phyloP scores from a whole-genome alignment of 2,329 filamentous ascomycete species.

The Paecilomyces sp. region DNA sequence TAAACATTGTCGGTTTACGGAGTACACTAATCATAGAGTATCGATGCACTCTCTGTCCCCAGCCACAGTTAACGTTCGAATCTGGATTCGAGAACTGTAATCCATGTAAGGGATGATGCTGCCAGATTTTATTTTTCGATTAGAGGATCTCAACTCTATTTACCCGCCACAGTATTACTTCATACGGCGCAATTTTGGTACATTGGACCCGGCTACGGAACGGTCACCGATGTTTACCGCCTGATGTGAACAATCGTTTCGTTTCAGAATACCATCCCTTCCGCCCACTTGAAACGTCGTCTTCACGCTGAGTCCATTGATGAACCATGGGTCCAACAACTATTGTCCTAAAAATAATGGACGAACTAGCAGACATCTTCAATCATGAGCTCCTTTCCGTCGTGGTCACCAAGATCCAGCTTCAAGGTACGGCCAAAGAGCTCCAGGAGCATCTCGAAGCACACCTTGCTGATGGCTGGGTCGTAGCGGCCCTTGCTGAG shows the following conservation, averaged over 20 bases:
- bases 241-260: neutral
- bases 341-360: neutral
- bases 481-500: slow-evolving; percentile 91
- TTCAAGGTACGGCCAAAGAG: slow-evolving; percentile 73
- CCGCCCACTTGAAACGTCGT: neutral
- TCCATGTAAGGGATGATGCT: neutral
- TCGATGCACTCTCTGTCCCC: neutral
- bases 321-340: neutral
- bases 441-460: slow-evolving; percentile 85
- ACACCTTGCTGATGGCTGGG: slow-evolving; percentile 75
- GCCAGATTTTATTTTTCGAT: neutral
- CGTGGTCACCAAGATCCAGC: slow-evolving; percentile 65
- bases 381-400: slow-evolving; percentile 53
- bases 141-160: neutral
- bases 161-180: neutral
- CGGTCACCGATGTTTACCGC: neutral
- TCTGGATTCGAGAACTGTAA: neutral
- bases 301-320: neutral
- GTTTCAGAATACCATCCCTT: neutral
- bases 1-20: neutral
- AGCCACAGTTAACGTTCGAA: neutral
- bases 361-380: slow-evolving; percentile 62
- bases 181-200: neutral
- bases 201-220: neutral
- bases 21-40: neutral